Evolutionary conservation across 148 eudicot genomes (phyloP), one percentile per base, ranked within the genome.

Genomic region (Persicaria maculosa): DNA sequence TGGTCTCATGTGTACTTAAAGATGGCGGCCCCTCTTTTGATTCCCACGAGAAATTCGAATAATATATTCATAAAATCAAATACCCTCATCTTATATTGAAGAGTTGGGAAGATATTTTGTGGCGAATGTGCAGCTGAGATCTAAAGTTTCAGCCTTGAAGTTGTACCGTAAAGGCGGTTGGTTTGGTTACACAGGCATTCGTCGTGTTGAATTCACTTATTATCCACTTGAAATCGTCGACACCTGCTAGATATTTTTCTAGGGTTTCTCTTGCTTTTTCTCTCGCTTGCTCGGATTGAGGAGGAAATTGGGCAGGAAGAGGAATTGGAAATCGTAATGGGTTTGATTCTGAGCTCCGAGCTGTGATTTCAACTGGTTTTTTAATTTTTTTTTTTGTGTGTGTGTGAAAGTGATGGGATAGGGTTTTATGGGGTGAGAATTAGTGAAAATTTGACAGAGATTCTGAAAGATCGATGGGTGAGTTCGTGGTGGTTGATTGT

Each of bases 31-130:
- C 40, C 48, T 15, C 75, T 74, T 79, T 83, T 83, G 86, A 85
- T 83, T 47, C 25, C 74, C 44, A 6, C 59, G 36, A 70, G 43
- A 73, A 73, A 31, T 5, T 31, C 61, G 2, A 53, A 47, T n/a
- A 20, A 72, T n/a, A 40, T 3, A 12, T 53, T 53, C 15, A 12
- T 53, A 57, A 25, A 61, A 22, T 61, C 43, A 9, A 61, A 5
- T 8, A 61, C 2, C 3, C 67, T 4, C 43, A 59, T 22, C 46
- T 44, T 3, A 44, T n/a, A n/a, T n/a, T n/a, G 71, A 14, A 68
- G 47, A 43, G 11, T 22, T 44, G 50, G 31, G 52, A 45, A 74
- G 88, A 82, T 85, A 85, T 83, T 82, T 82, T 77, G 36, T 44
- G 19, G 72, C 52, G 14, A 57, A 74, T 75, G 78, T 69, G 86